A percentile compares a stretch with the other conserved stretches of the same genome.
Conservation (phyloP, 1,139 yeast species). For the Candida glucosophila region DNA sequence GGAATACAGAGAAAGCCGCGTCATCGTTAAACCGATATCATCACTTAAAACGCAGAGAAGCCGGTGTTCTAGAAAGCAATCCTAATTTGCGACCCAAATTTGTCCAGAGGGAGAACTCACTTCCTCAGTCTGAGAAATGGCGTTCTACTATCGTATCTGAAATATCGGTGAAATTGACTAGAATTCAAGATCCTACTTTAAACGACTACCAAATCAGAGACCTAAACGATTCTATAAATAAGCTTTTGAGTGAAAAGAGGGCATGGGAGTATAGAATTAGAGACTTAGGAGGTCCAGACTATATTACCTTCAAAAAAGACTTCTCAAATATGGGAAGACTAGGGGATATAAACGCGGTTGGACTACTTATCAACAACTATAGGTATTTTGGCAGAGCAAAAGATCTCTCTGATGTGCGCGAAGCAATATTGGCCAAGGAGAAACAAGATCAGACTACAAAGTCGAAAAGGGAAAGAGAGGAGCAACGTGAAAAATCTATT, state of each 20-base stretch:
- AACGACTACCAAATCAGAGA: constrained; percentile 61
- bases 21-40: constrained; percentile 61
- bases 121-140: constrained; percentile 74
- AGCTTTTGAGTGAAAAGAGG: constrained; percentile 53
- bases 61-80: constrained; percentile 52
- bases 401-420: constrained; percentile 69
- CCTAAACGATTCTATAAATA: constrained; percentile 68
- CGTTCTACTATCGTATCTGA: constrained; percentile 58
- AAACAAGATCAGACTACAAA: too few relatives aligned
- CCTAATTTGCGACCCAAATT: constrained; percentile 55
- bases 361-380: constrained; percentile 39
- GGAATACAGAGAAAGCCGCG: constrained; percentile 71
- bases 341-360: constrained; percentile 8
- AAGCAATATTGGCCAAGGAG: constrained; percentile 35
- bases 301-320: constrained; percentile 21
- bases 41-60: constrained; percentile 49
- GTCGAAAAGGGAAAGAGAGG: too few relatives aligned
- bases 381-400: constrained; percentile 79
- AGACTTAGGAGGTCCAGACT: constrained; percentile 65
- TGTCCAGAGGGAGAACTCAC: constrained; percentile 43
- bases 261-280: constrained; percentile 75
- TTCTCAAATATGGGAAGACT: constrained; percentile 16
- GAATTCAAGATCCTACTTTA: constrained; percentile 55
- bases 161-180: constrained; percentile 50
- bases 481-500: too few relatives aligned